Evolutionary conservation across 805 yeast species (phyloP).

Genomic region (Saccharomycopsis javanensis): DNA sequence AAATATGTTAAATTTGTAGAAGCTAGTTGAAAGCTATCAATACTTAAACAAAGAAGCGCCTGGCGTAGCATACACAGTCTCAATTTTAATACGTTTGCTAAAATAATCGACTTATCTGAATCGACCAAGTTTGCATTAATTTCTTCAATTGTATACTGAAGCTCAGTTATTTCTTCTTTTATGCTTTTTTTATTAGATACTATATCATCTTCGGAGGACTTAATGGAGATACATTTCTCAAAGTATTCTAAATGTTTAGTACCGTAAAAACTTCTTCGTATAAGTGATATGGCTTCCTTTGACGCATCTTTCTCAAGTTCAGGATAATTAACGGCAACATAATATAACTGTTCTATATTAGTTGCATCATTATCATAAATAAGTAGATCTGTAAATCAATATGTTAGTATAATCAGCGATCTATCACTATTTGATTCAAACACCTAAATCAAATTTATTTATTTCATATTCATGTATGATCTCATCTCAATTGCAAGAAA

Average conservation of each 20-base stretch:
- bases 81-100: neutral
- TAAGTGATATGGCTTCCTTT: neutral
- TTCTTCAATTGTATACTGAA: neutral
- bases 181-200: neutral
- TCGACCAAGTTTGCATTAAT: neutral
- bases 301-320: neutral
- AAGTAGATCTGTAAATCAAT: neutral
- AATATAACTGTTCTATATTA: neutral
- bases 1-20: neutral
- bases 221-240: neutral
- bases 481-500: too few relatives aligned
- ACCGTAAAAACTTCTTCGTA: constrained; percentile 2
- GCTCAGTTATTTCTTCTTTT: neutral
- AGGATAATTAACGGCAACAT: neutral
- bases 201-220: neutral
- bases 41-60: neutral
- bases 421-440: neutral
- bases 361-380: neutral
- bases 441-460: too few relatives aligned
- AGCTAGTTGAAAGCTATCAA: neutral
- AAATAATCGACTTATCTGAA: neutral
- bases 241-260: neutral
- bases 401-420: neutral
- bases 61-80: neutral
- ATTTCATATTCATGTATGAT: too few relatives aligned